Conservation (phyloP, 495 filamentous ascomycete species). For the Rhizodiscina lignyota region DNA sequence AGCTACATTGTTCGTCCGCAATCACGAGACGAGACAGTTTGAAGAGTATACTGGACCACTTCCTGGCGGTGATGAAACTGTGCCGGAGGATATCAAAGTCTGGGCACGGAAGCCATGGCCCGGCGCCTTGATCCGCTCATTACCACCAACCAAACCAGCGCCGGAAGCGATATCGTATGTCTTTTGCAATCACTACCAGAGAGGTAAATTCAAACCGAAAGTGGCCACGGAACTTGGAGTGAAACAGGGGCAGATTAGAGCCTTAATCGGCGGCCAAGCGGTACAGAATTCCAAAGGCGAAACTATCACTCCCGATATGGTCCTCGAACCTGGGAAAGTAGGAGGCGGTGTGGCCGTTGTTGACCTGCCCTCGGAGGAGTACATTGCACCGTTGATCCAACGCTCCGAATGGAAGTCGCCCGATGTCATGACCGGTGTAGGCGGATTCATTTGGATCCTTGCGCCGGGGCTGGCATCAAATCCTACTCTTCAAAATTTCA, state of each 20-base stretch:
- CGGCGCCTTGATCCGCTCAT: constrained; percentile 38
- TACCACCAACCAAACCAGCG: constrained; percentile 50
- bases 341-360: constrained; percentile 61
- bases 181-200: constrained; percentile 49
- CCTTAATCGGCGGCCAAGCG: constrained; percentile 32
- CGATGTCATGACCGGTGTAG: constrained; percentile 46
- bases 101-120: constrained; percentile 74
- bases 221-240: constrained; percentile 47
- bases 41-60: constrained; percentile 49
- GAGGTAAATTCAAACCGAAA: constrained; percentile 62
- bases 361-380: constrained; percentile 53
- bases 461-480: constrained; percentile 48
- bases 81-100: constrained; percentile 49
- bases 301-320: constrained; percentile 47
- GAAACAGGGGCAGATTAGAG: constrained; percentile 23
- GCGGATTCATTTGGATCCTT: constrained; percentile 66
- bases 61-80: constrained; percentile 29
- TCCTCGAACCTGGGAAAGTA: constrained; percentile 34
- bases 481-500: constrained; percentile 46
- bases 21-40: constrained; percentile 44
- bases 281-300: constrained; percentile 37
- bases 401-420: constrained; percentile 58
- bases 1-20: constrained; percentile 51
- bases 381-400: constrained; percentile 47
- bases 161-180: constrained; percentile 69